Conservation (phyloP, 73 alveolate genomes). For the Urostyla sp. region DNA sequence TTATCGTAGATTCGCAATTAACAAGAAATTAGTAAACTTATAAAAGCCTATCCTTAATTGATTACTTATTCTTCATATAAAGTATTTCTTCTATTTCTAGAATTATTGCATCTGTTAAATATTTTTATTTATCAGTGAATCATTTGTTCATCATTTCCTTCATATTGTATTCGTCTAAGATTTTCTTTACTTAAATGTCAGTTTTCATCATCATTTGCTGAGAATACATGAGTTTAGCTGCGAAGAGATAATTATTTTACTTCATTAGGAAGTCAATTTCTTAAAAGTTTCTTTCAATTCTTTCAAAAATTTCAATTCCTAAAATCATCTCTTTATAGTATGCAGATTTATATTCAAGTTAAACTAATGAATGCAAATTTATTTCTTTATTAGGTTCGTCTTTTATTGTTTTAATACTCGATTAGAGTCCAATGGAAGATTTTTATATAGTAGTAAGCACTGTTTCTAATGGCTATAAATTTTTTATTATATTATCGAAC, state of each 20-base stretch:
- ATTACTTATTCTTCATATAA: neutral
- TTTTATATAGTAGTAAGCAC: too few species aligned
- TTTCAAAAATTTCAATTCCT: constrained; percentile 26
- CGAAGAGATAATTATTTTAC: constrained; percentile 1
- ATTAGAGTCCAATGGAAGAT: too few species aligned
- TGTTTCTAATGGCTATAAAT: too few species aligned
- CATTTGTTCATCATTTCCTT: constrained; percentile 6
- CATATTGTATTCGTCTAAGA: neutral
- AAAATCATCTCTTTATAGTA: constrained; percentile 24
- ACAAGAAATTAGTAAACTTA: too few species aligned
- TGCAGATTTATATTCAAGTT: constrained; percentile 12
- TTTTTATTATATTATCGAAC: too few species aligned
- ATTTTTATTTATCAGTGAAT: constrained; percentile 4
- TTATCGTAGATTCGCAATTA: too few species aligned
- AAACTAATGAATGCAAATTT: neutral
- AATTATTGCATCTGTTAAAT: neutral
- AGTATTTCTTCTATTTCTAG: neutral
- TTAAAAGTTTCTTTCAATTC: constrained; percentile 25
- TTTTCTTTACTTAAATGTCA: neutral
- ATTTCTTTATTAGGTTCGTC: neutral
- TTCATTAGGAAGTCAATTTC: constrained; percentile 6
- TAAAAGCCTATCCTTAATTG: neutral
- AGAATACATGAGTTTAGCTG: neutral
- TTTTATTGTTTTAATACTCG: neutral
- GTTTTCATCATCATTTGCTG: neutral